Base-by-base conservation (phyloP, 768 basidiomycete genomes). In the Suillus fuscotomentosus region DNA sequence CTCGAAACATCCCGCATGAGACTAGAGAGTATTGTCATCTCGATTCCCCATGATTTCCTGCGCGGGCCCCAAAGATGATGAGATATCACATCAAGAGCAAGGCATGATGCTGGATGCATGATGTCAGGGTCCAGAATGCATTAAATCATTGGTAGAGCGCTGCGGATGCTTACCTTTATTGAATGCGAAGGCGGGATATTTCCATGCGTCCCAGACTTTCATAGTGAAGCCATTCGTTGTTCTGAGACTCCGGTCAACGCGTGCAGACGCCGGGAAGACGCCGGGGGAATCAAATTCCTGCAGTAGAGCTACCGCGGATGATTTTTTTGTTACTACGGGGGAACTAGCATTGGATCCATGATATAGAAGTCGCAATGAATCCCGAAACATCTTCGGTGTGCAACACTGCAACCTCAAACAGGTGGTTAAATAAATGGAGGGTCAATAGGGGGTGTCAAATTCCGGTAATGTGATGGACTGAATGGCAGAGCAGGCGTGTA, bases 21-120 rank as follows among this genome's bases (percentile, higher is more conserved):
- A 64, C 86, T 87, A n/a, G 86, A 86, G 15, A 94, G 84, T 38
- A 97, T 83, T 3, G 96, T 96, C 92, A 98, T 94, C 77, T 93
- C 91, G 61, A 95, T 88, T 1, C 95, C 94, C 97, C 97, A 99
- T 7, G 90, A 88, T 72, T 91, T 91, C 72, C 88, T 88, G 50
- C 90, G 88, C 1, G 97, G 95, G 3, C 97, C 97, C 81, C 87
- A 90, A 47, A 98, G 78, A 66, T 89, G 86, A 73, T 97, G 91
- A 8, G 83, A 80, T 55, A 97, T 75, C 31, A 97, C 82, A 61
- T 93, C 95, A 14, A 82, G 78, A 4, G 88, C 86, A 7, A 88
- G 70, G 34, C 69, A 68, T 27, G 76, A 76, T 45, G 68, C 75
- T 76, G 56, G 51, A 27, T 34, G 45, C 11, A 31, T 11, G 11